phyloP scores from a whole-genome alignment of 495 filamentous ascomycete species.

The Articulospora tetracladia region DNA sequence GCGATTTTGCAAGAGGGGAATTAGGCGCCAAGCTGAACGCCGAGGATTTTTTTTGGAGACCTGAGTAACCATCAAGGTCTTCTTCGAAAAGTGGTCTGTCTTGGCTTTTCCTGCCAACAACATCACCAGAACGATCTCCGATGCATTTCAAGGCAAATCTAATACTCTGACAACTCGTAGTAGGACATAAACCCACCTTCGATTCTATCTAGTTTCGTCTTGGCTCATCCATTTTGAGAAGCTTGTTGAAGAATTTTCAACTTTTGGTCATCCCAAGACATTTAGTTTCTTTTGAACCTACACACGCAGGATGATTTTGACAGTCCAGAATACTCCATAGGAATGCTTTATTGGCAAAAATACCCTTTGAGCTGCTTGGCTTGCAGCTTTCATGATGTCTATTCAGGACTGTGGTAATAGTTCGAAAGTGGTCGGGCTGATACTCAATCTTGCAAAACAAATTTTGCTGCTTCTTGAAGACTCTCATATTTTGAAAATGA shows the following conservation, averaged over 20 bases:
- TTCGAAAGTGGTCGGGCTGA: too few relatives aligned
- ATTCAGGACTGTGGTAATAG: neutral
- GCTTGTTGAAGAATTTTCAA: neutral
- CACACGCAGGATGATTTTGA: too few relatives aligned
- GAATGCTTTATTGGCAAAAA: too few relatives aligned
- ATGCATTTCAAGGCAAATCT: neutral
- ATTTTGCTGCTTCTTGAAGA: too few relatives aligned
- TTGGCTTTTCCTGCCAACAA: neutral
- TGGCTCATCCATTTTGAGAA: neutral
- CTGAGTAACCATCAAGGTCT: neutral
- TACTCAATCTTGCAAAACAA: too few relatives aligned
- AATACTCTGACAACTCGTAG: too few relatives aligned
- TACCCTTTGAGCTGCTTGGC: too few relatives aligned
- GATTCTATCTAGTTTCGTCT: neutral
- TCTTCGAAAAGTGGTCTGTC: neutral
- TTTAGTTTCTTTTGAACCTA: too few relatives aligned
- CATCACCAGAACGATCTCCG: neutral
- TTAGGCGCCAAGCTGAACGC: neutral
- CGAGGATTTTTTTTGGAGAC: neutral
- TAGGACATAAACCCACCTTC: neutral
- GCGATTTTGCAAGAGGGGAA: neutral
- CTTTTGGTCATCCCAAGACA: neutral
- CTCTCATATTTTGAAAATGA: neutral
- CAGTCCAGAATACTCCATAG: too few relatives aligned
- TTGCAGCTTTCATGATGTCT: neutral